Percentiles rank a stretch among this genome's conserved stretches.
These are phyloP conservation scores for Paecilomyces sp. DNA, from an alignment of 2,329 filamentous ascomycete genomes.

Conservation along the genomic window DNA sequence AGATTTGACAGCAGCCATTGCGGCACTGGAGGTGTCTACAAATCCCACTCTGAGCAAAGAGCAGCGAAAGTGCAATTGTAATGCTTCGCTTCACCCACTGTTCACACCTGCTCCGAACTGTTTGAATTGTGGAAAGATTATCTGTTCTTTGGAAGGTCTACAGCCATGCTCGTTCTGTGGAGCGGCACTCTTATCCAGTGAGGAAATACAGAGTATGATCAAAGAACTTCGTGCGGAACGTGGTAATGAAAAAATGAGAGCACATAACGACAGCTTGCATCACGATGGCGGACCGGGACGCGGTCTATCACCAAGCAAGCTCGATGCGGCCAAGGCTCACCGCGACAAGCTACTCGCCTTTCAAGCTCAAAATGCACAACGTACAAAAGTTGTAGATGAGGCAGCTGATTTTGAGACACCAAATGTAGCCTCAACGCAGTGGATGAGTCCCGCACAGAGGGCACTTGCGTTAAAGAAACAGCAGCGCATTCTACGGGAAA, in stretches of 20 bases:
- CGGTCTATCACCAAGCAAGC: slow-evolving; percentile 43
- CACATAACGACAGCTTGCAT: slow-evolving; percentile 55
- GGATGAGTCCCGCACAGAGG: slow-evolving; percentile 76
- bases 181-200: slow-evolving; percentile 59
- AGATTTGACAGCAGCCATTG: slow-evolving; percentile 69
- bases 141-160: slow-evolving; percentile 88
- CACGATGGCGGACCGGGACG: slow-evolving; percentile 26
- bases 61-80: slow-evolving; percentile 74
- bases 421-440: slow-evolving; percentile 59
- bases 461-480: slow-evolving; percentile 78
- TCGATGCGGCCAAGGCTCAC: slow-evolving; percentile 66
- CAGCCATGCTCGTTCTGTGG: slow-evolving; percentile 92
- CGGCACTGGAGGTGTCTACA: slow-evolving; percentile 81
- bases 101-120: slow-evolving; percentile 92
- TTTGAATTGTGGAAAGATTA: slow-evolving; percentile 83
- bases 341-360: slow-evolving; percentile 73
- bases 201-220: slow-evolving; percentile 81
- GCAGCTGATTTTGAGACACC: slow-evolving; percentile 67
- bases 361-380: slow-evolving; percentile 75
- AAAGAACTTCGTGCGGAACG: slow-evolving; percentile 75
- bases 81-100: slow-evolving; percentile 78
- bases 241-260: slow-evolving; percentile 76
- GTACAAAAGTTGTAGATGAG: slow-evolving; percentile 82
- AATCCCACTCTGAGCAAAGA: slow-evolving; percentile 65
- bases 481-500: slow-evolving; percentile 73